phyloP scores from a whole-genome alignment of 2,329 filamentous ascomycete species.

The Ophiostoma populinum region DNA sequence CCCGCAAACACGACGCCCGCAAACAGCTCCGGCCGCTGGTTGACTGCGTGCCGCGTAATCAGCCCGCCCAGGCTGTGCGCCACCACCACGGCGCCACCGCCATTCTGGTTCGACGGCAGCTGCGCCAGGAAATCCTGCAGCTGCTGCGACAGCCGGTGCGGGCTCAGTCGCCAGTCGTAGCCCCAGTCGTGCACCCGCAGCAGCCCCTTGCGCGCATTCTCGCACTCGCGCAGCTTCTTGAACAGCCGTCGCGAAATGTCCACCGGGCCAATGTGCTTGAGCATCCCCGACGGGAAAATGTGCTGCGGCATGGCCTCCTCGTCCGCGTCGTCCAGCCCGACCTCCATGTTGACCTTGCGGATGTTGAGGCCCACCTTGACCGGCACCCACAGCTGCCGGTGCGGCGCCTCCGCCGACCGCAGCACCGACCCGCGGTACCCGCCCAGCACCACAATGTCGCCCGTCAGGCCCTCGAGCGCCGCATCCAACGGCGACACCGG shows the following conservation, averaged over 20 bases:
- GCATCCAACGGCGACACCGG: slow-evolving; percentile 21
- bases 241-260: slow-evolving; percentile 75
- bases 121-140: slow-evolving; percentile 57
- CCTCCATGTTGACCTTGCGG: slow-evolving; percentile 77
- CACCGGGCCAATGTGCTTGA: slow-evolving; percentile 81
- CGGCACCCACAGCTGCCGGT: slow-evolving; percentile 85
- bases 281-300: slow-evolving; percentile 75
- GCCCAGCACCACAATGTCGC: slow-evolving; percentile 76
- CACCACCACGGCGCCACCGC: slow-evolving; percentile 56
- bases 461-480: slow-evolving; percentile 50
- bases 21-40: slow-evolving; percentile 70
- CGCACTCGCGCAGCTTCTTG: slow-evolving; percentile 55
- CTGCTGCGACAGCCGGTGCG: slow-evolving; percentile 52
- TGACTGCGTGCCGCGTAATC: slow-evolving; percentile 77
- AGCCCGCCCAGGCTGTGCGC: slow-evolving; percentile 78
- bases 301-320: slow-evolving; percentile 67
- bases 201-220: slow-evolving; percentile 53
- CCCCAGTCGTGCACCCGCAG: slow-evolving; percentile 78
- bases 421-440: slow-evolving; percentile 86
- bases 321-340: slow-evolving; percentile 65
- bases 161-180: slow-evolving; percentile 88
- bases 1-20: slow-evolving; percentile 75
- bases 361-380: slow-evolving; percentile 86
- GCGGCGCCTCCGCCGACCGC: slow-evolving; percentile 61
- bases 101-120: slow-evolving; percentile 55